Base-by-base conservation (phyloP, 2,329 filamentous ascomycete genomes). In the Helotiales sp. region DNA sequence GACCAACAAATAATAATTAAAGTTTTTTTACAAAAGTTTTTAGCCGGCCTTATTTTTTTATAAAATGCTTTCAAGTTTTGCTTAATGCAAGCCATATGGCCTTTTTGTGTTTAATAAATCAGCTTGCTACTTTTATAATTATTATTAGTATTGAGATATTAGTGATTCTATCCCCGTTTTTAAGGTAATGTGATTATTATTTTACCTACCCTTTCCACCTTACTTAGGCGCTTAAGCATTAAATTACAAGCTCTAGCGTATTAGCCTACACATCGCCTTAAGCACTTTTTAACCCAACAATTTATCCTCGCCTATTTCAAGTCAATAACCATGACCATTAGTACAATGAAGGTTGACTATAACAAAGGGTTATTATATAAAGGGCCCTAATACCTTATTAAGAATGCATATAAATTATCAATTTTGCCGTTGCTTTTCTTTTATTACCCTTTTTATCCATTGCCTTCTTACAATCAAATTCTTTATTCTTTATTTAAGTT, bases 131-230 rank as follows among this genome's bases (percentile, higher is more conserved):
- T n/a, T n/a, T 7, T 40, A 40, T 8, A 7, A 15, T 40, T 40
- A 40, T 52, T 52, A 52, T n/a, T 52, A 52, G 49, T 52, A 52
- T 52, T 52, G 49, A 52, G 49, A 52, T 52, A 11, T 52, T 52
- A 7, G 26, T 52, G 26, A 52, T 52, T 52, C 17, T 11, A 52
- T 52, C 49, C 49, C 26, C 49, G 49, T 54, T 54, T 32, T 28
- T 54, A 6, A 28, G 50, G 50, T 54, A 54, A 15, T 54, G 26
- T 54, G 26, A 28, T 54, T 28, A 28, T 28, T 54, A 28, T 54
- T 54, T 54, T 54, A 54, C 26, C 50, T n/a, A 54, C 50, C 50
- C 50, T 54, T 54, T 54, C 50, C 50, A 52, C 50, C 50, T 54
- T 28, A 28, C 50, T 54, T 32, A 32, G 26, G 50, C 26, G 26